phyloP scores from a whole-genome alignment of 2,329 filamentous ascomycete species.

The Cladorrhinum sp. region DNA sequence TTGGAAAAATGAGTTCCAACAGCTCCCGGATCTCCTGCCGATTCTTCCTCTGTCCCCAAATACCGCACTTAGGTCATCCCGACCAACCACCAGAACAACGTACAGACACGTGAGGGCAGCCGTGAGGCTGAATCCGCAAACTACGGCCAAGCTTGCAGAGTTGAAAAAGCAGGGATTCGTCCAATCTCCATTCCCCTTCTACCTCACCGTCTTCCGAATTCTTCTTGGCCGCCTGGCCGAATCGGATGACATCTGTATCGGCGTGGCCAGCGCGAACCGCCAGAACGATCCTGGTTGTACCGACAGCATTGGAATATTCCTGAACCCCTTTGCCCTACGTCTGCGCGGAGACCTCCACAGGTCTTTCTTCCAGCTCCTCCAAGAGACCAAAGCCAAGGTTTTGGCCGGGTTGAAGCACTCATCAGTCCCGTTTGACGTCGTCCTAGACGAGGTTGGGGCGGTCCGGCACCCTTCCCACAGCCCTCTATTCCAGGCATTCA shows the following conservation, averaged over 20 bases:
- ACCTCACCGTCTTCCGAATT: conserved; percentile 2
- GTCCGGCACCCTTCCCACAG: conserved; percentile 37
- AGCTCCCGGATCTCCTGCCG: conserved; percentile 6
- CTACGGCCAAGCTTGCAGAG: background rate
- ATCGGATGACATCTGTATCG: background rate
- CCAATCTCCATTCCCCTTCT: conserved; percentile 5
- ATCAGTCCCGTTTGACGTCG: conserved; percentile 45
- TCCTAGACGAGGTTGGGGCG: conserved; percentile 44
- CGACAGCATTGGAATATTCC: conserved; percentile 5
- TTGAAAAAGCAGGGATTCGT: conserved; percentile 1
- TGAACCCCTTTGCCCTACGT: conserved; percentile 1
- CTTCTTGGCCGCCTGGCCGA: conserved; percentile 2
- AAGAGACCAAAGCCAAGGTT: conserved; percentile 9
- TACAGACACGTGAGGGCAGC: conserved; percentile 3
- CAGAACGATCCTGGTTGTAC: conserved; percentile 1
- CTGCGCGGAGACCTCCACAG: background rate
- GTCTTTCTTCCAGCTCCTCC: conserved; percentile 20
- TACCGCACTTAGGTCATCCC: conserved; percentile 5
- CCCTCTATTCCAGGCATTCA: conserved; percentile 48
- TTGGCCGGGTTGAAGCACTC: conserved; percentile 41
- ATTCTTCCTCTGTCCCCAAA: conserved; percentile 2
- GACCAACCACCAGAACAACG: conserved; percentile 5
- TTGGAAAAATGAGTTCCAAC: conserved; percentile 9
- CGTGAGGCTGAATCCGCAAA: background rate
- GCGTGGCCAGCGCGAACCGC: conserved; percentile 2